Conservation (phyloP, 192 early-diverging fungal species). For the Dimargaris verticillata region DNA sequence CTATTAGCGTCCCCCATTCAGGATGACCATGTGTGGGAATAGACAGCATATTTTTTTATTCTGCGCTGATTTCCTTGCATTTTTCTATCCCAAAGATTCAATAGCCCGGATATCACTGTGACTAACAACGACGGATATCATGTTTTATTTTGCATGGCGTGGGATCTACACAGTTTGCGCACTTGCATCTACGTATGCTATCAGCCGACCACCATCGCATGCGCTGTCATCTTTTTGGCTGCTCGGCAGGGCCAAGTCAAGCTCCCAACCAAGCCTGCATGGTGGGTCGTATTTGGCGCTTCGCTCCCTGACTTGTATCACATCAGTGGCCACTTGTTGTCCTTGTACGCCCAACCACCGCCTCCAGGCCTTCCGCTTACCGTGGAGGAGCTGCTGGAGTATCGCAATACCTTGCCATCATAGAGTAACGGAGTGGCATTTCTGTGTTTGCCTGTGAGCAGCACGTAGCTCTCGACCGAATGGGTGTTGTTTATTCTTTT, state of each 20-base stretch:
- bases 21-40: too few relatives aligned
- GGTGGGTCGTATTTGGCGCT: conserved; percentile 79
- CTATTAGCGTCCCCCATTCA: too few relatives aligned
- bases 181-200: conserved; percentile 59
- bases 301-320: conserved; percentile 41
- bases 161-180: conserved; percentile 30
- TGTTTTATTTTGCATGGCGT: too few relatives aligned
- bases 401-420: background rate
- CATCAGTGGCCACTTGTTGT: conserved; percentile 40
- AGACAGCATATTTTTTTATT: too few relatives aligned
- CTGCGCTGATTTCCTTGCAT: too few relatives aligned
- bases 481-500: too few relatives aligned
- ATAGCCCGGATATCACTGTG: too few relatives aligned
- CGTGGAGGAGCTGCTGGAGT: conserved; percentile 30
- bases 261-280: conserved; percentile 58
- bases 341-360: conserved; percentile 34
- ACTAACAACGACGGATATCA: too few relatives aligned
- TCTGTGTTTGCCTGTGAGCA: too few relatives aligned
- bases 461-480: too few relatives aligned
- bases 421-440: too few relatives aligned
- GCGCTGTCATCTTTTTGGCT: conserved; percentile 70
- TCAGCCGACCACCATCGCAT: conserved; percentile 69
- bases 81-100: too few relatives aligned
- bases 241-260: conserved; percentile 40
- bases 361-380: conserved; percentile 39